These are phyloP conservation scores for Solanum verrucosum DNA, from an alignment of 257 asterid species.

Conservation along the genomic window DNA sequence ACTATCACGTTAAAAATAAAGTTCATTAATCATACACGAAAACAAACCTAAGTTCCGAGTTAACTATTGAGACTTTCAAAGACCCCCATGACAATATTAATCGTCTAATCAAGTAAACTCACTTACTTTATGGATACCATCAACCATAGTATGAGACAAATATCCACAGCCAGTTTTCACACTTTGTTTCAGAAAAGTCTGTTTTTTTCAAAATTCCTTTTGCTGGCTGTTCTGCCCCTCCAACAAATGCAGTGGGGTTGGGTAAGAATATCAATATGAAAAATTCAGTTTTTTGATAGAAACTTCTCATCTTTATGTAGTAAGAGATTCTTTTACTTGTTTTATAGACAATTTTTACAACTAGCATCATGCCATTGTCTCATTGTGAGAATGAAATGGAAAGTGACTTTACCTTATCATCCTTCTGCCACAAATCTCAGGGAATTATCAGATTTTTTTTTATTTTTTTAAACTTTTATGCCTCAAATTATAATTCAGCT, in stretches of 20 bases:
- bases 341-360: constrained; percentile 4
- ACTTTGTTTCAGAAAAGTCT: background rate
- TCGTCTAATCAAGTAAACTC: background rate
- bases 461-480: background rate
- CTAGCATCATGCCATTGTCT: constrained; percentile 19
- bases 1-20: background rate
- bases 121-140: background rate
- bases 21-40: background rate
- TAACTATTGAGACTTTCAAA: background rate
- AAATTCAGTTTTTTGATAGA: background rate
- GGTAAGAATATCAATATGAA: background rate
- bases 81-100: too few relatives aligned
- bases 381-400: constrained; percentile 17
- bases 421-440: constrained; percentile 5
- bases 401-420: constrained; percentile 21
- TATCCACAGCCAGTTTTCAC: background rate
- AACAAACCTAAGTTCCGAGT: background rate
- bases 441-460: constrained; percentile 13
- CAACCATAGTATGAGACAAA: background rate
- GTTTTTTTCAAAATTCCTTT: background rate
- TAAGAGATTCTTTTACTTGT: background rate
- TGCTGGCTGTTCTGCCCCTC: background rate
- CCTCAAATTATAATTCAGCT: background rate
- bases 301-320: background rate
- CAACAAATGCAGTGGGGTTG: background rate